Conservation (phyloP, 1,139 yeast genomes). For the Geotrichum restrictum region DNA sequence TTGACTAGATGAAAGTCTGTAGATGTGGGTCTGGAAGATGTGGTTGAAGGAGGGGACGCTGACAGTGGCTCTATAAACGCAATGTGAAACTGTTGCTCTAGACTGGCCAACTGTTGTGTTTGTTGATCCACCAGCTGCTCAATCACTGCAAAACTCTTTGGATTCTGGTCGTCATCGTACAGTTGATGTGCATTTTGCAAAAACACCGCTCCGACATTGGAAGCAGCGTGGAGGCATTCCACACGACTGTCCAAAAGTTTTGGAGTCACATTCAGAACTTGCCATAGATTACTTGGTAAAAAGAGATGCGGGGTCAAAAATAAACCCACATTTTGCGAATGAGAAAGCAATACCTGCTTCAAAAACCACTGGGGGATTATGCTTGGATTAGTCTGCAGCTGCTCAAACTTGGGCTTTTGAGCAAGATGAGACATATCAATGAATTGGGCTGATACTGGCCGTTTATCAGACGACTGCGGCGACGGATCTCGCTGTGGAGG, state of each 20-base stretch:
- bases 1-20: neutral
- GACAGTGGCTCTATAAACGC: conserved; percentile 24
- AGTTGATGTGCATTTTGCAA: conserved; percentile 12
- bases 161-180: neutral
- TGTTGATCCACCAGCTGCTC: conserved; percentile 12
- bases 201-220: conserved; percentile 25
- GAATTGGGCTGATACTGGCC: conserved; percentile 1
- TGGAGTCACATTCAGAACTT: conserved; percentile 22
- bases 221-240: conserved; percentile 25
- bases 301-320: conserved; percentile 26
- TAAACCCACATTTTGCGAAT: conserved; percentile 27
- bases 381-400: conserved; percentile 10
- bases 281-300: conserved; percentile 28
- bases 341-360: conserved; percentile 26
- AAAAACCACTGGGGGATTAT: conserved; percentile 28
- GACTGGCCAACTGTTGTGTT: conserved; percentile 14
- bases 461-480: neutral
- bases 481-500: neutral
- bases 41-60: neutral
- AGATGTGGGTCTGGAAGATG: neutral
- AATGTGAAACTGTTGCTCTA: conserved; percentile 26
- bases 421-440: neutral
- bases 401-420: conserved; percentile 7
- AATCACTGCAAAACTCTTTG: neutral
- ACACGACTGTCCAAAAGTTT: conserved; percentile 26